A percentile compares a stretch with the other conserved stretches of the same genome.
Evolutionary conservation across 768 basidiomycete genomes (phyloP).

Genomic region (Leucogyrophana mollusca): DNA sequence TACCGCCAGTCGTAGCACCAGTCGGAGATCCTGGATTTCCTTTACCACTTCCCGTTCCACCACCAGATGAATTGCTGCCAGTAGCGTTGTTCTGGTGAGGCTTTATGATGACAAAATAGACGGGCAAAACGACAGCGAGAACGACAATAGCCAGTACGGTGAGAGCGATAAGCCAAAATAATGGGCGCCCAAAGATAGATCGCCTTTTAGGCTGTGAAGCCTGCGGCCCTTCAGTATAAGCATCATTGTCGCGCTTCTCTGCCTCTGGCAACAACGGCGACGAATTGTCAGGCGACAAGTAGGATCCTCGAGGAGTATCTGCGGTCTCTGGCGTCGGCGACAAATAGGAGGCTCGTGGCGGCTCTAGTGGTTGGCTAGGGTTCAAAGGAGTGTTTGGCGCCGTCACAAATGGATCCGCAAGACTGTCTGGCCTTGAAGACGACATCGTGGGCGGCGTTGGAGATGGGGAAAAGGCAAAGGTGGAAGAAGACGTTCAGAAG

Average conservation of each 20-base stretch:
- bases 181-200: constrained; percentile 15
- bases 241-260: constrained; percentile 15
- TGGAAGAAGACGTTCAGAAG: neutral
- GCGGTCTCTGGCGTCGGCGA: constrained; percentile 16
- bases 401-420: constrained; percentile 11
- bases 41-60: constrained; percentile 8
- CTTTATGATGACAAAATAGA: constrained; percentile 32
- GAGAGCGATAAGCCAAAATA: constrained; percentile 28
- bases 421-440: constrained; percentile 19
- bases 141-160: constrained; percentile 28
- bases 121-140: constrained; percentile 41
- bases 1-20: constrained; percentile 47
- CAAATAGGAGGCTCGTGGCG: constrained; percentile 26
- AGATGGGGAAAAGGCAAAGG: neutral
- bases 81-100: constrained; percentile 11
- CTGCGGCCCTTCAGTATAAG: constrained; percentile 1
- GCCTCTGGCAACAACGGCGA: constrained; percentile 21
- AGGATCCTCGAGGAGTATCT: constrained; percentile 20
- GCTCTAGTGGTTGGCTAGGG: constrained; percentile 6
- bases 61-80: neutral
- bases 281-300: constrained; percentile 19
- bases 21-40: constrained; percentile 8
- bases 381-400: constrained; percentile 10
- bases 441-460: constrained; percentile 4
- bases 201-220: constrained; percentile 12